Evolutionary conservation across 768 basidiomycete genomes (phyloP).

Genomic region (Fomitopsis pulvina): DNA sequence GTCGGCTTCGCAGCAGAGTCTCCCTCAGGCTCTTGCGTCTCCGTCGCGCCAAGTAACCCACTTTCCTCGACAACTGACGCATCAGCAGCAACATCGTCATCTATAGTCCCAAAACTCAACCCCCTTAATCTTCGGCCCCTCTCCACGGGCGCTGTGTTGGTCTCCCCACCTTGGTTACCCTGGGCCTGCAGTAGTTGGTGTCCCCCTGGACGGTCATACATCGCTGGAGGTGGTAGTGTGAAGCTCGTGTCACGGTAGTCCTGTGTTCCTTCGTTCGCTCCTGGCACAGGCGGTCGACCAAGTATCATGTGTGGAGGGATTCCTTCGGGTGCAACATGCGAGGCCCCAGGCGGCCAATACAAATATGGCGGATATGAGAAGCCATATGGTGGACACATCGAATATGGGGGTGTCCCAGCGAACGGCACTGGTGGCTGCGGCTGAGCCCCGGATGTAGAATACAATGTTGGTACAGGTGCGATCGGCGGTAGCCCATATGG

Average conservation of each 20-base stretch:
- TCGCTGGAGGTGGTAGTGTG: conserved; percentile 14
- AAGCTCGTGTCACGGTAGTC: conserved; percentile 26
- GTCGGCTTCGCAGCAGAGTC: conserved; percentile 25
- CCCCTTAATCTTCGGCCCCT: conserved; percentile 19
- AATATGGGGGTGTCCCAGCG: conserved; percentile 28
- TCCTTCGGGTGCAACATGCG: conserved; percentile 3
- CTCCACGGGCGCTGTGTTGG: conserved; percentile 1
- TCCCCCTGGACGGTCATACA: conserved; percentile 7
- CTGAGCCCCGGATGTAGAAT: conserved; percentile 12
- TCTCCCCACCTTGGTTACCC: neutral
- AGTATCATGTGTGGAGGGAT: conserved; percentile 27
- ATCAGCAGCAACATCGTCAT: conserved; percentile 21
- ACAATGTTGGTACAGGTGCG: conserved; percentile 12
- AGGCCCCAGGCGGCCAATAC: conserved; percentile 27
- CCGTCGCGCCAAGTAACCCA: neutral
- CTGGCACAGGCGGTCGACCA: conserved; percentile 26
- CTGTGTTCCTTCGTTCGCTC: conserved; percentile 29
- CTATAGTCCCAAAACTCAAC: conserved; percentile 51
- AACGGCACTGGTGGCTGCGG: conserved; percentile 11
- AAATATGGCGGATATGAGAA: conserved; percentile 29
- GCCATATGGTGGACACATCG: conserved; percentile 29
- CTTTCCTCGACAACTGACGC: conserved; percentile 1
- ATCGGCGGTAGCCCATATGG: conserved; percentile 14
- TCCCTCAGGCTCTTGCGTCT: conserved; percentile 1
- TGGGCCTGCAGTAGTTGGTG: neutral